phyloP scores from a whole-genome alignment of 2,329 filamentous ascomycete species.

The Diaporthe citriasiana region DNA sequence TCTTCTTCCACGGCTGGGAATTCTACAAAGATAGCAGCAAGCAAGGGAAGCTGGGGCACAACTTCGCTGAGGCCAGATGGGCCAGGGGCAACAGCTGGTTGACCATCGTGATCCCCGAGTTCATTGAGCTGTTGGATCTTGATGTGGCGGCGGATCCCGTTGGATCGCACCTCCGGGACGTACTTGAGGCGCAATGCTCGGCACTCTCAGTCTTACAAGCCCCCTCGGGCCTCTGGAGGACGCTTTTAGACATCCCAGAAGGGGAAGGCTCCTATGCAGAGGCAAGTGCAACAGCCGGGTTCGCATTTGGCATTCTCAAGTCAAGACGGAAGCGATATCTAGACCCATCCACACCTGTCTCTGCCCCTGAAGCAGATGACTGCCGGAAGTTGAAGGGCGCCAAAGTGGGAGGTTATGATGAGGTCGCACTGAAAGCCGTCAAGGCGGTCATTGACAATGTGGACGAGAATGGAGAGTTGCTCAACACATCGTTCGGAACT shows the following conservation, averaged over 20 bases:
- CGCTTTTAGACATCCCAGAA: constrained; percentile 77
- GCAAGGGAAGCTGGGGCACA: constrained; percentile 65
- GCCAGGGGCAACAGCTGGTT: constrained; percentile 79
- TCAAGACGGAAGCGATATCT: constrained; percentile 79
- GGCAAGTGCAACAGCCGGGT: constrained; percentile 83
- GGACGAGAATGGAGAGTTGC: constrained; percentile 76
- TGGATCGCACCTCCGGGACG: constrained; percentile 70
- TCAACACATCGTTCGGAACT: constrained; percentile 83
- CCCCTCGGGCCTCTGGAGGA: constrained; percentile 78
- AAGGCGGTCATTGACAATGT: constrained; percentile 77
- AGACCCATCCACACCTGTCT: constrained; percentile 57
- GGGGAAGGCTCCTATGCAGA: constrained; percentile 80
- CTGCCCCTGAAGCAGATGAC: constrained; percentile 36
- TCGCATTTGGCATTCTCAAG: constrained; percentile 85
- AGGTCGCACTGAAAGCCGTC: constrained; percentile 75
- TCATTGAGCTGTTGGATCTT: constrained; percentile 79
- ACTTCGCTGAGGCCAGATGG: constrained; percentile 72
- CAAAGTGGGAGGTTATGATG: constrained; percentile 59
- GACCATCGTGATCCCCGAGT: constrained; percentile 87
- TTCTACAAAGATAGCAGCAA: constrained; percentile 66
- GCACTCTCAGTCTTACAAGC: constrained; percentile 74
- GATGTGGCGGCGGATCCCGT: constrained; percentile 72
- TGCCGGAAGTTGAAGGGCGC: constrained; percentile 32
- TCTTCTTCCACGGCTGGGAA: constrained; percentile 88
- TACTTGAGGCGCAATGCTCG: constrained; percentile 77